phyloP scores from a whole-genome alignment of 2,329 filamentous ascomycete species.

The Xylaria sp. region DNA sequence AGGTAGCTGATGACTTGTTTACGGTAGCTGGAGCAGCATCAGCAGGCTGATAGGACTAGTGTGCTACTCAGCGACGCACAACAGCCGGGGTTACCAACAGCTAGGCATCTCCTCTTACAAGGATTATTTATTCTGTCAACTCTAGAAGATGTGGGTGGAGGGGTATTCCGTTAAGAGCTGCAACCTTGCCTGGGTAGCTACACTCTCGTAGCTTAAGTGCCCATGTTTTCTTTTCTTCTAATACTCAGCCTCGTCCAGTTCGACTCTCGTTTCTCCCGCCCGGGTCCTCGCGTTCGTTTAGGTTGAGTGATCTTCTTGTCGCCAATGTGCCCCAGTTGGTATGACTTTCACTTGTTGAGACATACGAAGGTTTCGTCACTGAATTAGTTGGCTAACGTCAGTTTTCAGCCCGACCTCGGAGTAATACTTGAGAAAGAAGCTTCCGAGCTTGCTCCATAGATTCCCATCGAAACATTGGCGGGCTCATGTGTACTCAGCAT shows the following conservation, averaged over 20 bases:
- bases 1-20: conserved; percentile 4
- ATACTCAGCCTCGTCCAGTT: conserved; percentile 36
- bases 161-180: conserved; percentile 39
- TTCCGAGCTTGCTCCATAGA: conserved; percentile 3
- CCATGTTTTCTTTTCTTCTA: conserved; percentile 23
- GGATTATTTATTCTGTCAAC: conserved; percentile 43
- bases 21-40: conserved; percentile 31
- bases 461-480: background rate
- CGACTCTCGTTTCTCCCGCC: conserved; percentile 23
- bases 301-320: conserved; percentile 12
- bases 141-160: conserved; percentile 39
- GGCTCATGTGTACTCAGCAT: background rate
- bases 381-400: conserved; percentile 2
- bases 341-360: conserved; percentile 24
- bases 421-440: background rate
- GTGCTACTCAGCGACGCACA: conserved; percentile 38
- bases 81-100: conserved; percentile 38
- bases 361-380: conserved; percentile 1
- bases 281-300: conserved; percentile 26
- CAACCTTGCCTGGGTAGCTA: conserved; percentile 29
- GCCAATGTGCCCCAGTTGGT: conserved; percentile 20
- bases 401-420: conserved; percentile 14
- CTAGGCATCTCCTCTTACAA: conserved; percentile 40
- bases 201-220: conserved; percentile 23
- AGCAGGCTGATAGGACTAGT: conserved; percentile 36